Evolutionary conservation across 2,329 filamentous ascomycete species (phyloP), one percentile per base, ranked within the genome.

Genomic region (Didymellaceae sp.): DNA sequence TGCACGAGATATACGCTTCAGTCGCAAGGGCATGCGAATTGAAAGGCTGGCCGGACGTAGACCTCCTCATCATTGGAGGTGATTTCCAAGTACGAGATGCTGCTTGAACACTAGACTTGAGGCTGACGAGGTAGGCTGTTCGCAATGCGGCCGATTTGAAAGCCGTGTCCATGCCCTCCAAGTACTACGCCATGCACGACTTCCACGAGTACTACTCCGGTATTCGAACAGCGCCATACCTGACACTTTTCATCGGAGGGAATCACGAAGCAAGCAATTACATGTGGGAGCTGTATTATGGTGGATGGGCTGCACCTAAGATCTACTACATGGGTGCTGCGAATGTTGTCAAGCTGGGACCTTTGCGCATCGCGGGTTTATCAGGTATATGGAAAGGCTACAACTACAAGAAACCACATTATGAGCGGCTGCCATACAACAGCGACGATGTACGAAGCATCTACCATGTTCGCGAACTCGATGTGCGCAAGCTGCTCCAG

Each of bases 311-410:
- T 5, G 93, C 93, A 6, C 91, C 91, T 7, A 96, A 94, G 61
- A 97, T 99, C 57, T 99, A 97, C 79, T 99, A 97, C 75, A 82
- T 97, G 72, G 94, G 94, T 39, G 90, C 91, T 25, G 91, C 94
- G 52, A 97, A 96, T 68, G 87, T 99, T 7, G 71, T 99, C 31
- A 86, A 88, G 14, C 79, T 95, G 24, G 93, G 93, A 0, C 88
- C 90, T 1, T 76, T 99, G 39, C 86, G 94, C 17, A 96, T 99
- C 55, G 90, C 91, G 26, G 93, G 88, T 5, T 79, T 97, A 71
- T 94, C 90, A 44, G 94, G 94, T 5, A 99, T 99, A 57, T 99
- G 90, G 89, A 97, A 97, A 72, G 88, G 86, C 2, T 88, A 87
- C 65, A 88, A 97, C 74, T 99, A 95, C 74, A 83, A 84, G 54